Evolutionary conservation across 1,284 basidiomycete genomes (phyloP).

Genomic region (Trichosporon ovoides): DNA sequence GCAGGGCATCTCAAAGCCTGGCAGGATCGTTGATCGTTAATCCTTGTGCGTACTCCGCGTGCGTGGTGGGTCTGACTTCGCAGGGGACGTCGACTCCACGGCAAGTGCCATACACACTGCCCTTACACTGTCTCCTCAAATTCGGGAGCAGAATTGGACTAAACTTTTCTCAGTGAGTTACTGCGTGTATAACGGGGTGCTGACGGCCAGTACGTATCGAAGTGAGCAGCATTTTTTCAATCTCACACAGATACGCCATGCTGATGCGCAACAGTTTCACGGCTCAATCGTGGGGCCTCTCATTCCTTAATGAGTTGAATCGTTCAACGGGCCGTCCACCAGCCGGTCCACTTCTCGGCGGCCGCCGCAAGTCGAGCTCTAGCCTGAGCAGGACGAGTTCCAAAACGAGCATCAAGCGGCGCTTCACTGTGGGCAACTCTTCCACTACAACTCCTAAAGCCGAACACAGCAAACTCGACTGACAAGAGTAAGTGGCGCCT

Average conservation of each 20-base stretch:
- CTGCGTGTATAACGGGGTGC: neutral
- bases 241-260: too few relatives aligned
- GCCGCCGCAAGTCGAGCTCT: conserved; percentile 19
- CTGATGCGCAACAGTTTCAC: conserved; percentile 53
- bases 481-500: too few relatives aligned
- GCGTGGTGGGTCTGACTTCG: conserved; percentile 5
- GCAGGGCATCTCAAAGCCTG: conserved; percentile 77
- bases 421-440: conserved; percentile 17
- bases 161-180: conserved; percentile 74
- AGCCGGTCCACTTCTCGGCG: conserved; percentile 19
- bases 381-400: conserved; percentile 22
- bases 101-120: conserved; percentile 94
- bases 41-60: conserved; percentile 58
- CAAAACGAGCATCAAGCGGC: conserved; percentile 19
- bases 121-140: conserved; percentile 76
- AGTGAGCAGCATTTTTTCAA: conserved; percentile 51
- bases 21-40: conserved; percentile 93
- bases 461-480: neutral
- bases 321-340: conserved; percentile 30
- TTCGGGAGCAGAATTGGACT: conserved; percentile 80
- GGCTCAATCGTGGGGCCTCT: conserved; percentile 84
- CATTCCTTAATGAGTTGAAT: conserved; percentile 72
- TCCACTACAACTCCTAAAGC: conserved; percentile 1
- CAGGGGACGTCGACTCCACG: conserved; percentile 81
- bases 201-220: conserved; percentile 64